Evolutionary conservation across 192 early-diverging fungal species (phyloP).

Genomic region (Backusella sp.): DNA sequence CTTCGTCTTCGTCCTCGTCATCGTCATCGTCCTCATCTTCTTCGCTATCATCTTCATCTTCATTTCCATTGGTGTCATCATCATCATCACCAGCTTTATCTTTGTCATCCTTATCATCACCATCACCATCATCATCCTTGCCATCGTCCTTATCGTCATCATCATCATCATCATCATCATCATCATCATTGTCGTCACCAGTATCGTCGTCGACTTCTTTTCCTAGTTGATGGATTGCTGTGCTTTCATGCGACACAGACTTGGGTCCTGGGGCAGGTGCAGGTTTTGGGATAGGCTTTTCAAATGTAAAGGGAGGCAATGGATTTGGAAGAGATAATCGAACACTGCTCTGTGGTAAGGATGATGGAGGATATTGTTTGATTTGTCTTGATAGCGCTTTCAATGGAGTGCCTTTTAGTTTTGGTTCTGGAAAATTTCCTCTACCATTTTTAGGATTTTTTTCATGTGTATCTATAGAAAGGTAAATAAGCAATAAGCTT

Average conservation of each 20-base stretch:
- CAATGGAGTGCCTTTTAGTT: neutral
- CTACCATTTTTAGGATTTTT: neutral
- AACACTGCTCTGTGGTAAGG: neutral
- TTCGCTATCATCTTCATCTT: neutral
- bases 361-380: neutral
- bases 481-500: no score
- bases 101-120: neutral
- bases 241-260: neutral
- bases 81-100: neutral
- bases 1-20: neutral
- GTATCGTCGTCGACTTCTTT: neutral
- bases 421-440: neutral
- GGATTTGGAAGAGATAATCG: neutral
- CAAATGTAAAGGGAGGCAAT: neutral
- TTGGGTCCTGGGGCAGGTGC: neutral
- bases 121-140: neutral
- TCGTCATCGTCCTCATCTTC: neutral
- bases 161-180: neutral
- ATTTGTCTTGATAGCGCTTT: neutral
- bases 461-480: neutral
- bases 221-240: neutral
- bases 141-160: neutral
- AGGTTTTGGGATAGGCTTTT: neutral
- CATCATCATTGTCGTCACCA: neutral
- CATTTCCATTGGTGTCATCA: neutral